Evolutionary conservation across 305 asterid species (phyloP), one percentile per base, ranked within the genome.

Genomic region (Salvia sclarea): DNA sequence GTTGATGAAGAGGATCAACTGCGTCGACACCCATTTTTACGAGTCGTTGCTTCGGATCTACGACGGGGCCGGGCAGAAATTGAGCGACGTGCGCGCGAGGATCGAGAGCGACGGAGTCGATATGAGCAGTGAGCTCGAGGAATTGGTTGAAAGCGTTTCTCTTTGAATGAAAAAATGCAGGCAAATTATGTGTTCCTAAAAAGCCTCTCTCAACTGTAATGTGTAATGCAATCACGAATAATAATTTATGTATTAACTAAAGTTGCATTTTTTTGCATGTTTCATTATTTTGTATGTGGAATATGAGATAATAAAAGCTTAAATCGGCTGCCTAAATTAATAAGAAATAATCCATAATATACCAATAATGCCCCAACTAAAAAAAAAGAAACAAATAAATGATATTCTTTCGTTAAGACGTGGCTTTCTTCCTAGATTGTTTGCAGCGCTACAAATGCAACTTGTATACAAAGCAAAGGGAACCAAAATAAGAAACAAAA

Each of bases 1-100:
- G 62, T 63, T 68, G 41, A 76, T 86, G 83, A 92, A 82, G 89
- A 77, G 66, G 84, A 61, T 84, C 17, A 71, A 81, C 54, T 81
- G 81, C 53, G 76, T 87, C 1, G 76, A 81, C 47, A 66, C 69
- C n/a, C 35, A 37, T 38, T 72, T 78, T 28, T 85, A 80, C 57
- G 52, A 60, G 72, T 65, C 68, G 6, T 80, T 91, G 73, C 80
- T 86, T 56, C 64, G 76, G 68, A 74, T 76, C 37, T 86, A 88
- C 38, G 38, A 63, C 31, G 85, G 69, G 38, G 87, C 87, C 43
- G 87, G 85, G 20, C 81, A 49, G 71, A 77, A 75, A 20, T 48
- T 64, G 47, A 57, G 38, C 4, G 72, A 67, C 38, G 78, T 82
- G 64, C 81, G 66, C 14, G 61, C 14, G 14, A 87, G 92, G 76